Evolutionary conservation across 805 yeast species (phyloP).

Genomic region (Wickerhamiella kurtzmanii): DNA sequence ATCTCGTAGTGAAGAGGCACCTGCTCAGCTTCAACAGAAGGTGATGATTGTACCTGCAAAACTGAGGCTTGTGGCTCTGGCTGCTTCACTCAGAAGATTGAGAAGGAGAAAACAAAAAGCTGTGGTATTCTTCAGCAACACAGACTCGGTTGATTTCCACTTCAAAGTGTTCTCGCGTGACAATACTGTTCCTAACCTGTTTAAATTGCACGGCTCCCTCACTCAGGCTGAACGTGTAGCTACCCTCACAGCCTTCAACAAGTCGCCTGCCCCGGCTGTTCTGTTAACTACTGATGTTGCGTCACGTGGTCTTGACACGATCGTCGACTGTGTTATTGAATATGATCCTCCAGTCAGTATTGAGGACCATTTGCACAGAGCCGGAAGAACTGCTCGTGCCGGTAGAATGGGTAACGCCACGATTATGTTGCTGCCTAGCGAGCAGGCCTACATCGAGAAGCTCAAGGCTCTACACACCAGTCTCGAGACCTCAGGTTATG

Average conservation of each 20-base stretch:
- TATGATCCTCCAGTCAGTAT: slow-evolving; percentile 89
- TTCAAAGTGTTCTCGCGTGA: slow-evolving; percentile 56
- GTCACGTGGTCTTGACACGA: slow-evolving; percentile 88
- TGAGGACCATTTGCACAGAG: slow-evolving; percentile 91
- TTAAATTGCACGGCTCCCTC: slow-evolving; percentile 81
- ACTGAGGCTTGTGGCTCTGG: slow-evolving; percentile 67
- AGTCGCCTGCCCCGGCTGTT: slow-evolving; percentile 35
- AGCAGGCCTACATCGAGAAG: slow-evolving; percentile 52
- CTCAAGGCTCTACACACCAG: slow-evolving; percentile 44
- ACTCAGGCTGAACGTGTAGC: slow-evolving; percentile 72
- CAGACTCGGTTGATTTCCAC: slow-evolving; percentile 95
- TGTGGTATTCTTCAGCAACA: slow-evolving; percentile 81
- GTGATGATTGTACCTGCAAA: slow-evolving; percentile 85
- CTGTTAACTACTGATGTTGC: slow-evolving; percentile 96
- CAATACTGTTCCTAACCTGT: slow-evolving; percentile 39
- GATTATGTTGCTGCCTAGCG: slow-evolving; percentile 80
- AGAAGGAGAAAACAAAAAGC: slow-evolving; percentile 15
- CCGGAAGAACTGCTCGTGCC: slow-evolving; percentile 98
- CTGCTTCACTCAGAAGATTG: slow-evolving; percentile 47
- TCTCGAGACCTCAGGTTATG: slow-evolving; percentile 37
- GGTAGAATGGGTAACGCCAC: slow-evolving; percentile 71
- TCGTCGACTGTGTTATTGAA: slow-evolving; percentile 74
- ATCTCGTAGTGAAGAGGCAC: slow-evolving; percentile 36
- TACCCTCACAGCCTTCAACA: slow-evolving; percentile 37
- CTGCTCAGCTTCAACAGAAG: slow-evolving; percentile 79